Evolutionary conservation across 2,329 filamentous ascomycete genomes (phyloP).

Genomic region (Colletotrichum sp.): DNA sequence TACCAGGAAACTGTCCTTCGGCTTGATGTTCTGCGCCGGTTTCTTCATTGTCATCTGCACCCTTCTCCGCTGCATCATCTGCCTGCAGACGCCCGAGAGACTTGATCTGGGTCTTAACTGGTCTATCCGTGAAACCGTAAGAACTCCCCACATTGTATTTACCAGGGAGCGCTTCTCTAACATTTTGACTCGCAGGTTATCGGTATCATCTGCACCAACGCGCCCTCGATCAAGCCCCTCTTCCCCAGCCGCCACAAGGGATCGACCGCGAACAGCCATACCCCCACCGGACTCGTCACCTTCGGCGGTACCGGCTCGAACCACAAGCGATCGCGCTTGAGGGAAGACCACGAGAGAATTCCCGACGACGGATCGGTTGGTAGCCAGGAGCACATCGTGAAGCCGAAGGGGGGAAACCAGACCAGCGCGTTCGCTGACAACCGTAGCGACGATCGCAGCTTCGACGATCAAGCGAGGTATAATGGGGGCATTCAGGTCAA

Average conservation of each 20-base stretch:
- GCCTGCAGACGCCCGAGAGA: slow-evolving; percentile 7
- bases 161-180: neutral
- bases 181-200: neutral
- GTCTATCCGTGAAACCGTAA: slow-evolving; percentile 21
- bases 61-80: slow-evolving; percentile 19
- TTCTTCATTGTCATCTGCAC: slow-evolving; percentile 23
- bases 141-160: neutral
- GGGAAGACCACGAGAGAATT: neutral
- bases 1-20: slow-evolving; percentile 18
- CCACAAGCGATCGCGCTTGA: neutral
- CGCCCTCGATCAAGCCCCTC: slow-evolving; percentile 11
- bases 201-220: slow-evolving; percentile 16
- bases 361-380: slow-evolving; percentile 2
- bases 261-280: neutral
- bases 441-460: neutral
- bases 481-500: slow-evolving; percentile 4
- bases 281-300: slow-evolving; percentile 4
- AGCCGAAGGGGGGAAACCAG: neutral
- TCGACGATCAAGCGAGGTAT: neutral
- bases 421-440: slow-evolving; percentile 3
- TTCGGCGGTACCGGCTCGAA: slow-evolving; percentile 6
- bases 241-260: slow-evolving; percentile 4
- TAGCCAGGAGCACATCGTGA: slow-evolving; percentile 14
- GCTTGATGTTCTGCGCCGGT: slow-evolving; percentile 22
- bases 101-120: slow-evolving; percentile 15